Percentiles rank a stretch among this genome's conserved stretches.
phyloP scores from a whole-genome alignment of 2,329 filamentous ascomycete genomes.

The Didymella pinodella region DNA sequence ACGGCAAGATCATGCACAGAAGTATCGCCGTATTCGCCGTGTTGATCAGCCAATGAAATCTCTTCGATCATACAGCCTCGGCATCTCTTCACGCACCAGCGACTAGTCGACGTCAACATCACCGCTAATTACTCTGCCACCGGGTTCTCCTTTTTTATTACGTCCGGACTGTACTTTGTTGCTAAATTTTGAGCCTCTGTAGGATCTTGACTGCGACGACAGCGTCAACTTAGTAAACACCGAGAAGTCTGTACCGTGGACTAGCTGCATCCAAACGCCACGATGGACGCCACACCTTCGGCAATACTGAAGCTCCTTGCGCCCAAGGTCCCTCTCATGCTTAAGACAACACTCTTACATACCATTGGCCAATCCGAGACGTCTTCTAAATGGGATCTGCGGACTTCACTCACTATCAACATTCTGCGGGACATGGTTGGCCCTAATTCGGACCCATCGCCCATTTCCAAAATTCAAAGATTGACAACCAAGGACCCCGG shows the following conservation, averaged over 20 bases:
- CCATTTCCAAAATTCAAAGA: constrained; percentile 61
- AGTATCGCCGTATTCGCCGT: constrained; percentile 8
- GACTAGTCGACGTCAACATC: constrained; percentile 19
- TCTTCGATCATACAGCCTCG: constrained; percentile 8
- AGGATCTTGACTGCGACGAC: background rate
- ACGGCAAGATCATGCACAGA: too few species aligned
- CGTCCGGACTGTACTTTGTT: constrained; percentile 3
- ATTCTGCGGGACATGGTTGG: constrained; percentile 66
- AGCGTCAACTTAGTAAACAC: background rate
- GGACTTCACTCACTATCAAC: constrained; percentile 74
- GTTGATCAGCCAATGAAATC: constrained; percentile 13
- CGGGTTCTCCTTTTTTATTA: background rate
- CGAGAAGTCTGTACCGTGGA: background rate
- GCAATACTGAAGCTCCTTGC: constrained; percentile 44
- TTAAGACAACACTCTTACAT: constrained; percentile 70
- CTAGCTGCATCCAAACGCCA: constrained; percentile 5
- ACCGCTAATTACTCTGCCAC: background rate
- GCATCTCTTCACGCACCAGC: constrained; percentile 13
- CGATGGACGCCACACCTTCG: constrained; percentile 49
- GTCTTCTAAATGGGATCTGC: constrained; percentile 79
- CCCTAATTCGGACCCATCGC: constrained; percentile 30
- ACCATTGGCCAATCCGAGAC: constrained; percentile 72
- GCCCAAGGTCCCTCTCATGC: constrained; percentile 64
- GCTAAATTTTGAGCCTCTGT: background rate
- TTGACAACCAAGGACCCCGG: constrained; percentile 69